A percentile compares a stretch with the other conserved stretches of the same genome.
phyloP scores from a whole-genome alignment of 768 basidiomycete species.

The Tylopilus vinaceipallidus region DNA sequence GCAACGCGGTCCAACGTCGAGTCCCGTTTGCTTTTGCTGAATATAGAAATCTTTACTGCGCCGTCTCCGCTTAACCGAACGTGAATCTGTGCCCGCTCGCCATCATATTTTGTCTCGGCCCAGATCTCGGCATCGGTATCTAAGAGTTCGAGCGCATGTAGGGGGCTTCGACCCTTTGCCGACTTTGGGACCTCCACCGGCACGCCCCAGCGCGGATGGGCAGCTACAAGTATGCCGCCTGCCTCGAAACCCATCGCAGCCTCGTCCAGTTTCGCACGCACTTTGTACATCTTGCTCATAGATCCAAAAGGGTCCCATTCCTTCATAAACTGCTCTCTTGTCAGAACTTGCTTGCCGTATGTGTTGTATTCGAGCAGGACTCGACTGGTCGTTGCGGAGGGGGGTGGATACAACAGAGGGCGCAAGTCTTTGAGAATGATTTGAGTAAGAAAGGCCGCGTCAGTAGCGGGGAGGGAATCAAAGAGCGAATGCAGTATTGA shows the following conservation, averaged over 20 bases:
- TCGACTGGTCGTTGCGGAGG: slow-evolving; percentile 41
- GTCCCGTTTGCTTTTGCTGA: slow-evolving; percentile 84
- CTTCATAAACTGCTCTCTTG: slow-evolving; percentile 61
- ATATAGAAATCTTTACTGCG: slow-evolving; percentile 62
- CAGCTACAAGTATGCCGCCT: slow-evolving; percentile 22
- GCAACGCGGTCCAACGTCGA: slow-evolving; percentile 74
- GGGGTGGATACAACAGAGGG: slow-evolving; percentile 72
- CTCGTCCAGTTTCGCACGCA: slow-evolving; percentile 57
- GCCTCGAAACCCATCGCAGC: slow-evolving; percentile 47
- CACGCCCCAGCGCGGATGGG: slow-evolving; percentile 49
- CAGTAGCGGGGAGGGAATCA: slow-evolving; percentile 54
- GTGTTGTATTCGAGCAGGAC: slow-evolving; percentile 58
- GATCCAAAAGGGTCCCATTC: slow-evolving; percentile 63
- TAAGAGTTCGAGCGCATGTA: slow-evolving; percentile 49
- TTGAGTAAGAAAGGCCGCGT: slow-evolving; percentile 73
- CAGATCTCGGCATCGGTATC: slow-evolving; percentile 44
- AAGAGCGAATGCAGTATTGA: slow-evolving; percentile 58
- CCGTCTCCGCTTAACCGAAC: slow-evolving; percentile 46
- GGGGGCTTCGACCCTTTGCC: slow-evolving; percentile 62
- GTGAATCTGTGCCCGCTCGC: slow-evolving; percentile 93
- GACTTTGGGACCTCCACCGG: slow-evolving; percentile 84
- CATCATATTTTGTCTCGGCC: slow-evolving; percentile 94
- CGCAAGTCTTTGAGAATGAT: slow-evolving; percentile 86
- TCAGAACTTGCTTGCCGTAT: slow-evolving; percentile 53
- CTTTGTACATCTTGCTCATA: slow-evolving; percentile 53